Evolutionary conservation across 2,329 filamentous ascomycete species (phyloP), one percentile per base, ranked within the genome.

Genomic region (Cercospora brassicicola): DNA sequence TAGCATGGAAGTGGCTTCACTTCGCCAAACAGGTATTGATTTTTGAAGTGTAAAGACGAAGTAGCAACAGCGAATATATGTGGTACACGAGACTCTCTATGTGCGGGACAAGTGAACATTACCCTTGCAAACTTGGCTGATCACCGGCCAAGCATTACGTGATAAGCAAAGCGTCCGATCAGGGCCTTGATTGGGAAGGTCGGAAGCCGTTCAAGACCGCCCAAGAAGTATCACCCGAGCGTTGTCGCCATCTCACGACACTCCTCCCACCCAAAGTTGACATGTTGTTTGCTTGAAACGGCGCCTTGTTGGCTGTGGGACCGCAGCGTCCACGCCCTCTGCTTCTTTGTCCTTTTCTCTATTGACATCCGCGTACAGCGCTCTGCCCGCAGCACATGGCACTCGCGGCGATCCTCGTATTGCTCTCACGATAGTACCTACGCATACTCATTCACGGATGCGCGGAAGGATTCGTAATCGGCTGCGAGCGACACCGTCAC

Each of bases 261-360:
- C 10, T 20, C 28, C 45, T 62, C 15, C 45, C 28, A 53, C 23
- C 45, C 48, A 33, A 42, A 63, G 13, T 33, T 36, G 18, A 20
- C 42, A 33, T 55, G 39, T 55, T n/a, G 61, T 59, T 59, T 59
- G 55, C 31, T 59, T 59, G 55, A 59, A 59, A 59, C 55, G 55
- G 30, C 55, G 28, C 61, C 23, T 55, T 11, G 15, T 36, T 55
- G 61, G 61, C 42, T 55, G 61, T 48, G 61, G 20, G 30, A 48
- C 61, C 18, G 30, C 61, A 18, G 30, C 59, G 61, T n/a, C 26
- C 7, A 11, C 23, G 15, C 20, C 9, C 23, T 31, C 9, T 59
- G 9, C 28, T 42, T 59, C 51, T 64, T 64, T 57, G 53, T 64
- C 39, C 62, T 20, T 10, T 18, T 45, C 48, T 45, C 62, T 64